Evolutionary conservation across 2,329 filamentous ascomycete genomes (phyloP).

Genomic region (Diaporthe vexans): DNA sequence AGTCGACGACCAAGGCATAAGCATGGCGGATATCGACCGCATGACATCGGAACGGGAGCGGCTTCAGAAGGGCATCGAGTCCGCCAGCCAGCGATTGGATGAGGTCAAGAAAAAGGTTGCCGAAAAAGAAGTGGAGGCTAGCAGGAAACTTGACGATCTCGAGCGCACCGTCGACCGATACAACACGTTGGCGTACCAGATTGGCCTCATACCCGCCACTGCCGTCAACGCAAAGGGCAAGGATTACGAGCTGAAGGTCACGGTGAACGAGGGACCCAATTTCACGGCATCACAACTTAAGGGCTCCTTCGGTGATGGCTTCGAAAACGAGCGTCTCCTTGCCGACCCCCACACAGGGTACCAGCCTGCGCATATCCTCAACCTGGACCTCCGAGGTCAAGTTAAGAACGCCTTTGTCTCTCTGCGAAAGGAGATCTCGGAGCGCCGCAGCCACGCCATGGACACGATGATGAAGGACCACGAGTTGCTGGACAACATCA

Average conservation of each 20-base stretch:
- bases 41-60: slow-evolving; percentile 97
- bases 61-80: slow-evolving; percentile 89
- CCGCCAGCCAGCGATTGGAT: slow-evolving; percentile 81
- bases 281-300: slow-evolving; percentile 77
- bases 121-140: slow-evolving; percentile 91
- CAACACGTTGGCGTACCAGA: slow-evolving; percentile 95
- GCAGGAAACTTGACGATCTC: slow-evolving; percentile 89
- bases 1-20: slow-evolving; percentile 94
- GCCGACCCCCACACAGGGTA: slow-evolving; percentile 88
- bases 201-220: slow-evolving; percentile 87
- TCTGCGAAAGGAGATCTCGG: slow-evolving; percentile 92
- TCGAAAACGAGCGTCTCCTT: slow-evolving; percentile 81
- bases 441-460: slow-evolving; percentile 83
- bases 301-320: slow-evolving; percentile 54
- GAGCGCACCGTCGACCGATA: slow-evolving; percentile 91
- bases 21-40: slow-evolving; percentile 98
- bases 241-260: slow-evolving; percentile 87
- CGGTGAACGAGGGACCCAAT: slow-evolving; percentile 82
- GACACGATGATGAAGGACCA: slow-evolving; percentile 96
- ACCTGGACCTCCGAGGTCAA: slow-evolving; percentile 86
- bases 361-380: slow-evolving; percentile 88
- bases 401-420: slow-evolving; percentile 84
- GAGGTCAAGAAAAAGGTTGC: slow-evolving; percentile 86
- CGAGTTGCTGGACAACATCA: slow-evolving; percentile 92
- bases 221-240: slow-evolving; percentile 88